Conservation (phyloP, 2,329 filamentous ascomycete species). For the Pseudogymnoascus sp. region DNA sequence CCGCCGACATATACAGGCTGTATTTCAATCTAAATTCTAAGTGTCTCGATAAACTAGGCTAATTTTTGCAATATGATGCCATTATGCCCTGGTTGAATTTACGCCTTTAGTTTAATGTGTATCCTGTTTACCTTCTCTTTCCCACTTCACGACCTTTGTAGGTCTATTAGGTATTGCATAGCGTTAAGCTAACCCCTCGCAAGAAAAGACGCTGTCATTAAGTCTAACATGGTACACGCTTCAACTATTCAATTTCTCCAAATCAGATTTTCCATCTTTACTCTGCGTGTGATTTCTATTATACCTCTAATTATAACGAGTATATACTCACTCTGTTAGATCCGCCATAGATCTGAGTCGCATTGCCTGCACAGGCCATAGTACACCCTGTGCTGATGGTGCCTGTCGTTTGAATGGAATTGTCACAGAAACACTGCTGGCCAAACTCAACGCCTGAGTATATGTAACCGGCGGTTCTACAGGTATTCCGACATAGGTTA, state of each 20-base stretch:
- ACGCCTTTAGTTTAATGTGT: too few relatives aligned
- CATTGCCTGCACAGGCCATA: constrained; percentile 19
- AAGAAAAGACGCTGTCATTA: too few relatives aligned
- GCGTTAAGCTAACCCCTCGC: too few relatives aligned
- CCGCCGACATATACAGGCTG: neutral
- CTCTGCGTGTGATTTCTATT: neutral
- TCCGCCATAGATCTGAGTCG: constrained; percentile 20
- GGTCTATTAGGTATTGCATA: too few relatives aligned
- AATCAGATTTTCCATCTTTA: neutral
- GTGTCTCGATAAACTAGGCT: too few relatives aligned
- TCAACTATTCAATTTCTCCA: neutral
- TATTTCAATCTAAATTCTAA: too few relatives aligned
- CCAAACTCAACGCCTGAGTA: neutral
- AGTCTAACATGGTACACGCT: too few relatives aligned
- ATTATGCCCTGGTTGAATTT: too few relatives aligned
- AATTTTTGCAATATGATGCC: too few relatives aligned
- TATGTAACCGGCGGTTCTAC: neutral
- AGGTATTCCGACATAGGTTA: neutral
- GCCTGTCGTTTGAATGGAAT: neutral
- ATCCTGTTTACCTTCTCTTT: too few relatives aligned
- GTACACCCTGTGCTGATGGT: constrained; percentile 14
- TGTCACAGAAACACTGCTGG: neutral
- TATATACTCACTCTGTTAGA: neutral
- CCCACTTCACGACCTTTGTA: too few relatives aligned
- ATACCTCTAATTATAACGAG: neutral